Base-by-base conservation (phyloP, 2,329 filamentous ascomycete species). In the Alternaria consortialis region DNA sequence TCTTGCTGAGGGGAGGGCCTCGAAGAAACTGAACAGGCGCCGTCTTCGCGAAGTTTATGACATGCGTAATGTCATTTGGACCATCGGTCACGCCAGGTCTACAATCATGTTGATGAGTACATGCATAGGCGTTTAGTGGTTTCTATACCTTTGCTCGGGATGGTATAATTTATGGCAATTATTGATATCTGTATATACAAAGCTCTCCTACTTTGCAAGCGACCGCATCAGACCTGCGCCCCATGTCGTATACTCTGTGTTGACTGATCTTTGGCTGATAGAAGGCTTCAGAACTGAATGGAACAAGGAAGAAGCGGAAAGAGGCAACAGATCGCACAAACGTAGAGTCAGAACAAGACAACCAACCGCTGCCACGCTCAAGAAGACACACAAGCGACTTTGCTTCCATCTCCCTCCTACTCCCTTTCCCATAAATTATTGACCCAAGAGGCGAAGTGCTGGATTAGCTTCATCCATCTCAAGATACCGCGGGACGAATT, bases 1-100 rank as follows among this genome's bases (percentile, higher is more conserved):
- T 98, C 74, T 79, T 99, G 65, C 86, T 98, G 77, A 90, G 88
- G 80, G 92, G 93, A 64, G 80, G 63, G 20, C 56, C 90, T 62
- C 86, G 89, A 66, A 88, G 88, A 80, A 89, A 81, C 65, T 85
- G 52, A 55, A 42, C 29, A 27, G 34, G 25, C 23, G 48, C 15
- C 25, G 15, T 39, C 15, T 37, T 56, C 44, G 52, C 29, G 8
- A 37, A 31, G 37, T 23, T 13, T 9, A 50, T 34, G 12, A 43
- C n/a, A 13, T 6, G 27, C 13, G 44, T 32, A 42, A 29, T 9
- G 20, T 36, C 31, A 23, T 48, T 40, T 46, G 46, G 39, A 52
- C 8, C 7, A 36, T 32, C 4, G 36, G 40, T 37, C 4, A 57
- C 4, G 47, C n/a, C 31, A 34, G 48, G 23, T 31, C 27, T 27